Percentiles rank a stretch among this genome's conserved stretches.
Conservation (phyloP, 306 rosid species). For the Delonix regia region DNA sequence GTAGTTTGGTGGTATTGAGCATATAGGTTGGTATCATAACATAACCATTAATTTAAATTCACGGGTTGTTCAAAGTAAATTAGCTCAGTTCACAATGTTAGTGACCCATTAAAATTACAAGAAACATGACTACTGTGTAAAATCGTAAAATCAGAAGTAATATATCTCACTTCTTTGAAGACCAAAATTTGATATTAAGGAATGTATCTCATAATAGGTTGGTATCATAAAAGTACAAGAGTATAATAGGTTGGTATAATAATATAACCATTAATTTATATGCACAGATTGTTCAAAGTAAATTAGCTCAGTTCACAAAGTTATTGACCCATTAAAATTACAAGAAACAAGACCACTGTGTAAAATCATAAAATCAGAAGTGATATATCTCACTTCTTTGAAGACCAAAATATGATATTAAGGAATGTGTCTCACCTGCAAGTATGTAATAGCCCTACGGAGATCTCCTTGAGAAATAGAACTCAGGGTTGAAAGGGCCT, state of each 20-base stretch:
- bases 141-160: neutral
- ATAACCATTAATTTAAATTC: neutral
- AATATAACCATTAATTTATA: neutral
- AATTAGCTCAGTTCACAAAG: neutral
- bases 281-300: neutral
- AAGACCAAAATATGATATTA: neutral
- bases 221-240: no score
- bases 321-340: neutral
- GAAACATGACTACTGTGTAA: neutral
- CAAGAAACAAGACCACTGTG: neutral
- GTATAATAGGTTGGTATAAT: no score
- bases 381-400: neutral
- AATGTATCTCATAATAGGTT: conserved; percentile 30
- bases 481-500: conserved; percentile 86
- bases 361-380: neutral
- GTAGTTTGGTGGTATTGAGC: neutral
- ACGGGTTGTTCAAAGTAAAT: neutral
- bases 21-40: no score
- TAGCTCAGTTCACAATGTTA: neutral
- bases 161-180: neutral
- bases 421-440: conserved; percentile 62
- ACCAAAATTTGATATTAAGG: neutral
- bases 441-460: conserved; percentile 91
- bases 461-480: conserved; percentile 96
- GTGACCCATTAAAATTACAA: neutral